Evolutionary conservation across 2,329 filamentous ascomycete species (phyloP), one percentile per base, ranked within the genome.

Genomic region (Tolypocladium pustulatum): DNA sequence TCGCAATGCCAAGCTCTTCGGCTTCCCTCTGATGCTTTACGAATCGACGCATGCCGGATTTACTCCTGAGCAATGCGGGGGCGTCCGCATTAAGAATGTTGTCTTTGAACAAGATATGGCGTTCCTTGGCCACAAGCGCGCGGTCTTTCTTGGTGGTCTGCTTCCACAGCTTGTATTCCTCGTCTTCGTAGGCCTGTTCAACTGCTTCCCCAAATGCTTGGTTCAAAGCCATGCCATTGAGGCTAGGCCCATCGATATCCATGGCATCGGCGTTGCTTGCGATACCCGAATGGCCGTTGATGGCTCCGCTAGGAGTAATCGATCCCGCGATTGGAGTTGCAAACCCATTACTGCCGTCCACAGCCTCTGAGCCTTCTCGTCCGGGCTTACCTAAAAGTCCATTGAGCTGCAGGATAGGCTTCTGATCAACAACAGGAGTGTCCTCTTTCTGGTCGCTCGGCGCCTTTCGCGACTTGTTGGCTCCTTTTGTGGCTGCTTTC

Each of bases 111-210:
- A 99, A 82, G 43, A 89, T 84, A 71, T 91, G 87, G 37, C 94
- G 84, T 69, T 96, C 90, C 63, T 92, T 91, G 60, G 94, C 89
- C 57, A 93, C 85, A 30, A 88, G 77, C 4, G 94, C 94, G 62
- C 94, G 87, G 67, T 96, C 92, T 70, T 94, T 97, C 75, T 97
- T 97, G 2, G 94, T 99, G 46, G 96, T 91, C 73, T 97, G 93
- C 76, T 97, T 99, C 94, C 95, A 99, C 40, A 94, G 89, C 71
- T 95, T 96, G 75, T 94, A 96, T 69, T 97, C 93, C 60, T 97
- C 92, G 65, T 97, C 92, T 65, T 95, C 85, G 64, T 91, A 91
- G 15, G 83, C 81, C 65, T 96, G 90, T 65, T 95, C 89, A 17
- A 79, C 81, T 36, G 83, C 82, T 60, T 88, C 81, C 20, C 83